These are phyloP conservation scores for Chimonanthus praecox DNA, from an alignment of 164 flowering plant genomes.

Conservation along the genomic window DNA sequence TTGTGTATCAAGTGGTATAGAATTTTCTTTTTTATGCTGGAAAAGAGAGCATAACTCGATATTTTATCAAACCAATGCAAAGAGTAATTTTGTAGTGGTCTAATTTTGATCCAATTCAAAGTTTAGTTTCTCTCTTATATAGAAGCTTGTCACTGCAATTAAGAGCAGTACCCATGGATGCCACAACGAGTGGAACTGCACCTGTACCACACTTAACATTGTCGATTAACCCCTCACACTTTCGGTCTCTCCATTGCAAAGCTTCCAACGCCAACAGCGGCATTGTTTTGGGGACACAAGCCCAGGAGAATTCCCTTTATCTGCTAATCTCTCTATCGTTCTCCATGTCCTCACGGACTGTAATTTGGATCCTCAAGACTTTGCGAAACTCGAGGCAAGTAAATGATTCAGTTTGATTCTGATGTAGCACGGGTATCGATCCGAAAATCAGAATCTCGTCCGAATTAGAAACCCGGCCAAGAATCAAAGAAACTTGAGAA, in stretches of 20 bases:
- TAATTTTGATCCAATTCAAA: constrained; percentile 12
- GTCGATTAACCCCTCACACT: constrained; percentile 61
- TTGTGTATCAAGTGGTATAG: constrained; percentile 1
- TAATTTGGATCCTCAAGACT: constrained; percentile 83
- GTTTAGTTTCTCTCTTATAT: constrained; percentile 15
- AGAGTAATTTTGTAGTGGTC: constrained; percentile 12
- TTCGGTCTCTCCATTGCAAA: constrained; percentile 32
- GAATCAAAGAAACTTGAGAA: too few species aligned
- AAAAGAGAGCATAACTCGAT: background rate
- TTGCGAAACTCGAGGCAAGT: constrained; percentile 97
- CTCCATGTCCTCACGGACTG: constrained; percentile 91
- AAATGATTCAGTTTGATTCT: background rate
- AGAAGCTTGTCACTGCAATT: constrained; percentile 54
- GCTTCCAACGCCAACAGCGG: constrained; percentile 60
- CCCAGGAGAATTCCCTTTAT: constrained; percentile 91
- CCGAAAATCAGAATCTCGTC: too few species aligned
- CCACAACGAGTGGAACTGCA: constrained; percentile 73
- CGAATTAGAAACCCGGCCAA: too few species aligned
- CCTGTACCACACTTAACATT: constrained; percentile 64
- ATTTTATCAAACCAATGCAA: constrained; percentile 1
- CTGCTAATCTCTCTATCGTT: constrained; percentile 85
- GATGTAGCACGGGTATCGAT: too few species aligned
- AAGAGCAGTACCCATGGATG: constrained; percentile 94
- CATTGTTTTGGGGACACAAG: constrained; percentile 74
- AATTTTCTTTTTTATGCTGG: background rate